These are phyloP conservation scores for Cystobasidium tubakii DNA, from an alignment of 768 basidiomycete genomes.

Conservation along the genomic window DNA sequence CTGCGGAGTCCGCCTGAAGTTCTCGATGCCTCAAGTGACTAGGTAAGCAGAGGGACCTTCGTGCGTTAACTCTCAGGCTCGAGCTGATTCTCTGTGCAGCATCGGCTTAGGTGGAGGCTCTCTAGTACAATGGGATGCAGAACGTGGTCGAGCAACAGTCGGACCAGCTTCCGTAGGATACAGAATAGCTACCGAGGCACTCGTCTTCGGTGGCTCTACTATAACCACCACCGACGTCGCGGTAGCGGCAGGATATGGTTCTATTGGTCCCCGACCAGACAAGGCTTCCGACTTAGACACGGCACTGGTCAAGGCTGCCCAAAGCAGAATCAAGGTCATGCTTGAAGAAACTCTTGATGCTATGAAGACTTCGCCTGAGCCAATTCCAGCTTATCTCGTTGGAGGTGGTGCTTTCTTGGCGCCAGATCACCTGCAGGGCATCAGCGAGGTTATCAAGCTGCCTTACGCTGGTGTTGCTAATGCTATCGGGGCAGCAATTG, in stretches of 20 bases:
- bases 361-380: slow-evolving; percentile 63
- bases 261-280: slow-evolving; percentile 45
- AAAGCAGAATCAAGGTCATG: slow-evolving; percentile 52
- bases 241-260: slow-evolving; percentile 51
- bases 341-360: slow-evolving; percentile 56
- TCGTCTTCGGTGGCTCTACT: slow-evolving; percentile 58
- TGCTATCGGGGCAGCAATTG: slow-evolving; percentile 54
- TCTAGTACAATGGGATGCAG: slow-evolving; percentile 48
- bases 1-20: slow-evolving; percentile 60
- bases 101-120: slow-evolving; percentile 66
- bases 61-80: background rate
- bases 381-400: slow-evolving; percentile 60
- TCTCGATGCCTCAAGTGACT: slow-evolving; percentile 59
- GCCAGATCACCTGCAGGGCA: slow-evolving; percentile 56
- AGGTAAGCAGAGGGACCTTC: slow-evolving; percentile 43
- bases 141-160: slow-evolving; percentile 52
- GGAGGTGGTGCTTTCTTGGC: slow-evolving; percentile 63
- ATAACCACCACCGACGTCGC: slow-evolving; percentile 62
- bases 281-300: slow-evolving; percentile 18
- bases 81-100: slow-evolving; percentile 48
- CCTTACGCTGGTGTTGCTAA: slow-evolving; percentile 53
- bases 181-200: slow-evolving; percentile 54
- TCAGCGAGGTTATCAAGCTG: slow-evolving; percentile 55
- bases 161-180: slow-evolving; percentile 63
- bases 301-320: slow-evolving; percentile 47